Conservation (phyloP, 495 filamentous ascomycete genomes). For the Platismatia glauca region DNA sequence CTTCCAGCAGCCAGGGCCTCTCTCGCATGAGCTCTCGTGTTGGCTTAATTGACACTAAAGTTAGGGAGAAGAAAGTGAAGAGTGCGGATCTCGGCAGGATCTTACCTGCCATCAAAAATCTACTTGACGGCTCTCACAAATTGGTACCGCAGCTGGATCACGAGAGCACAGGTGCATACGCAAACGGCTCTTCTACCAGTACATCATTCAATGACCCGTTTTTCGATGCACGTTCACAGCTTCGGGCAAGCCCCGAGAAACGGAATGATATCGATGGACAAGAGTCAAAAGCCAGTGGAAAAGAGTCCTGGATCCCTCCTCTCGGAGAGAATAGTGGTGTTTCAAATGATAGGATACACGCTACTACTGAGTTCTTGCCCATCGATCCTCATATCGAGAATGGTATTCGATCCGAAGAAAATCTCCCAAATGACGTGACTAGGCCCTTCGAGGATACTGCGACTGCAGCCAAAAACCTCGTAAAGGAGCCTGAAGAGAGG, state of each 20-base stretch:
- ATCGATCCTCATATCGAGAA: background rate
- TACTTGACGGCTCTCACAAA: background rate
- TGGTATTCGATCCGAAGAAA: background rate
- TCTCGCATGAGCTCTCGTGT: slow-evolving; percentile 4
- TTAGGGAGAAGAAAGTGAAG: slow-evolving; percentile 17
- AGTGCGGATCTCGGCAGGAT: slow-evolving; percentile 14
- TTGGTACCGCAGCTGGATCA: background rate
- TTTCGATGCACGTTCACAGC: slow-evolving; percentile 19
- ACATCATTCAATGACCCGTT: slow-evolving; percentile 18
- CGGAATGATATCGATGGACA: background rate
- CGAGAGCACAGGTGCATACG: slow-evolving; percentile 8
- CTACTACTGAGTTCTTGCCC: background rate
- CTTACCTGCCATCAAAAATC: slow-evolving; percentile 1
- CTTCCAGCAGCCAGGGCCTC: slow-evolving; percentile 19
- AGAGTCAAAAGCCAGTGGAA: background rate
- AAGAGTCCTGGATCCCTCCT: slow-evolving; percentile 17
- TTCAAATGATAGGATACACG: background rate
- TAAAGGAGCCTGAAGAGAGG: background rate
- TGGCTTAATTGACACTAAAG: slow-evolving; percentile 6
- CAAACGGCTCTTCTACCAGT: background rate
- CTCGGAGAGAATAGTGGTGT: slow-evolving; percentile 3
- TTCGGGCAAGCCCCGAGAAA: background rate
- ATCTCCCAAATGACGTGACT: background rate
- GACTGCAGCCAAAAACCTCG: background rate
- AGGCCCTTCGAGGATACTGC: background rate